Conservation (phyloP, 176 grass and related monocot species). For the Phragmites australis region DNA sequence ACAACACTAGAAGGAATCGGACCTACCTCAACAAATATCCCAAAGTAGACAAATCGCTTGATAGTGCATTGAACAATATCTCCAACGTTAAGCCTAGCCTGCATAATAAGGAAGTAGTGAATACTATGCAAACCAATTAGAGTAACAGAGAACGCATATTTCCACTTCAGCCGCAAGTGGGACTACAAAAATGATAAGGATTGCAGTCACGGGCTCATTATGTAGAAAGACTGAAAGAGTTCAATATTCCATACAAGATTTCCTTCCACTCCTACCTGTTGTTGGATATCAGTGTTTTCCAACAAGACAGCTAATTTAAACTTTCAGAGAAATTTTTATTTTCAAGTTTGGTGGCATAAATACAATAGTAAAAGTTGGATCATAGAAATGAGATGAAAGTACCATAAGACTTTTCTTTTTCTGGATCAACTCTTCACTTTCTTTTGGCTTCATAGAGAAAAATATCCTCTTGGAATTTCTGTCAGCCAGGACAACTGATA, state of each 20-base stretch:
- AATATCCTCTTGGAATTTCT: conserved; percentile 73
- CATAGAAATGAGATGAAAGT: conserved; percentile 41
- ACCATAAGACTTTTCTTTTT: conserved; percentile 98
- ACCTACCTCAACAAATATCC: conserved; percentile 94
- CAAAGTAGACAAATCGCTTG: conserved; percentile 84
- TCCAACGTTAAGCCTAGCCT: conserved; percentile 88
- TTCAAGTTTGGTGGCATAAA: conserved; percentile 22
- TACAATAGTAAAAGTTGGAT: background rate
- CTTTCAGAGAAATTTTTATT: background rate
- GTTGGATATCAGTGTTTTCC: background rate
- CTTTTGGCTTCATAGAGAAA: conserved; percentile 79
- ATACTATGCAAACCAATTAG: background rate
- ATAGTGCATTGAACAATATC: conserved; percentile 78
- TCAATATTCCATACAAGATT: background rate
- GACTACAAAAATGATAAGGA: background rate
- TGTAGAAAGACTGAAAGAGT: background rate
- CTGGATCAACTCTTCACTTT: conserved; percentile 68
- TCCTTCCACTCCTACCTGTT: background rate
- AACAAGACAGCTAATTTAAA: background rate
- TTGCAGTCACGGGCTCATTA: background rate
- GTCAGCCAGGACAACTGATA: conserved; percentile 73
- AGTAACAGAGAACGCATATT: conserved; percentile 1
- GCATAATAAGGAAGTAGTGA: conserved; percentile 42
- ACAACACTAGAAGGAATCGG: background rate
- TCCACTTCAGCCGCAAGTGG: background rate